Evolutionary conservation across 345 rosid species (phyloP).

Genomic region (Xanthoceras sorbifolium): DNA sequence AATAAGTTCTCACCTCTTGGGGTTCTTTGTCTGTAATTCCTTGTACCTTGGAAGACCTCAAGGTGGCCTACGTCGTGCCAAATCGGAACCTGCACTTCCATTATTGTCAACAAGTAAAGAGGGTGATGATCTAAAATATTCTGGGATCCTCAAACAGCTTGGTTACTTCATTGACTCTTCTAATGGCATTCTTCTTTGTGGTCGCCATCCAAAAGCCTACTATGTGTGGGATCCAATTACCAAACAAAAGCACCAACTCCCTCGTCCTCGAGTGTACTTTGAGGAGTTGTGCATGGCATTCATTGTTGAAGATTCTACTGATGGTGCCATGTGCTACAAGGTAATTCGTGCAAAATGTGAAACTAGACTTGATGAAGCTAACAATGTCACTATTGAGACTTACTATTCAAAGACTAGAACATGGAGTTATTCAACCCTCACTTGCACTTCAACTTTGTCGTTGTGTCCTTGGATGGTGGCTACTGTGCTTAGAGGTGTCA

Average conservation of each 20-base stretch:
- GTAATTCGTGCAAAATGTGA: slow-evolving; percentile 63
- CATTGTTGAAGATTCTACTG: slow-evolving; percentile 46
- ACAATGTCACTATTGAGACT: slow-evolving; percentile 50
- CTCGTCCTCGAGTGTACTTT: slow-evolving; percentile 56
- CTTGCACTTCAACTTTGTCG: slow-evolving; percentile 43
- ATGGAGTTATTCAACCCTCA: slow-evolving; percentile 54
- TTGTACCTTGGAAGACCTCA: slow-evolving; percentile 49
- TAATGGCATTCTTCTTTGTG: slow-evolving; percentile 62
- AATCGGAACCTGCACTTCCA: slow-evolving; percentile 52
- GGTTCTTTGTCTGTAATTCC: slow-evolving; percentile 55
- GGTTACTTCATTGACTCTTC: slow-evolving; percentile 71
- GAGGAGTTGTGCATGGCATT: slow-evolving; percentile 61
- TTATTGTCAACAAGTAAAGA: slow-evolving; percentile 53
- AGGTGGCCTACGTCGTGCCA: slow-evolving; percentile 43
- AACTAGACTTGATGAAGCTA: slow-evolving; percentile 26
- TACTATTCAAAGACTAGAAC: slow-evolving; percentile 50
- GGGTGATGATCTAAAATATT: slow-evolving; percentile 56
- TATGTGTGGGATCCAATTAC: slow-evolving; percentile 56
- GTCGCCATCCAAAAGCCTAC: slow-evolving; percentile 69
- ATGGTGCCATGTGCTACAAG: slow-evolving; percentile 43
- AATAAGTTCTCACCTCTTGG: slow-evolving; percentile 46
- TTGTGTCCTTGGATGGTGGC: slow-evolving; percentile 55
- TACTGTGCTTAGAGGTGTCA: slow-evolving; percentile 46
- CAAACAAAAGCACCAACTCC: slow-evolving; percentile 39
- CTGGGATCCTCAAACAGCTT: slow-evolving; percentile 46